Evolutionary conservation across 371 early-diverging fungal genomes (phyloP).

Genomic region (Nematocida parisii): DNA sequence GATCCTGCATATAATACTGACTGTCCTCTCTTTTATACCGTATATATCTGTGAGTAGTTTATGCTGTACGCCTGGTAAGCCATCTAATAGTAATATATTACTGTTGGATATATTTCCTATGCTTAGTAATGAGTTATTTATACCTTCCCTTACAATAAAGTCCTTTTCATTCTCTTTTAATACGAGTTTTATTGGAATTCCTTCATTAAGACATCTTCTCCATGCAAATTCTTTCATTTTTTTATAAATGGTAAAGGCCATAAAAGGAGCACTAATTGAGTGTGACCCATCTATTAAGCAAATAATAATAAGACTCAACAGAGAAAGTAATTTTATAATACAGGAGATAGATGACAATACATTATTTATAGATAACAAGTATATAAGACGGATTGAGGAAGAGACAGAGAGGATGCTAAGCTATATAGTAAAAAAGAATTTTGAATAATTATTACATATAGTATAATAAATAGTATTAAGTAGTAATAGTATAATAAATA

Average conservation of each 20-base stretch:
- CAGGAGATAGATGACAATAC: slow-evolving; percentile 67
- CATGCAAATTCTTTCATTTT: slow-evolving; percentile 54
- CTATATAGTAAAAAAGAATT: slow-evolving; percentile 55
- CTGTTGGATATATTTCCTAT: not conserved
- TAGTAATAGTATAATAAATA: not conserved
- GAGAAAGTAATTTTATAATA: slow-evolving; percentile 68
- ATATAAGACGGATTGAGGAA: slow-evolving; percentile 57
- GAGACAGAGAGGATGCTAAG: slow-evolving; percentile 65
- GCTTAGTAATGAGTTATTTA: not conserved
- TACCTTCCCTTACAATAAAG: slow-evolving; percentile 67
- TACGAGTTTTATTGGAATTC: slow-evolving; percentile 1
- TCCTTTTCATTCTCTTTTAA: slow-evolving; percentile 62
- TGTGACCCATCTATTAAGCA: slow-evolving; percentile 70
- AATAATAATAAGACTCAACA: slow-evolving; percentile 64
- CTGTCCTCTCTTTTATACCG: not conserved
- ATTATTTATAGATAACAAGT: slow-evolving; percentile 67
- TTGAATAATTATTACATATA: slow-evolving; percentile 17
- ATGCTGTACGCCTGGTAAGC: not conserved
- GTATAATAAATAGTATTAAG: not conserved
- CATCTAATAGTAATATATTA: not conserved
- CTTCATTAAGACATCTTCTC: slow-evolving; percentile 27
- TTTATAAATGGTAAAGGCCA: slow-evolving; percentile 67
- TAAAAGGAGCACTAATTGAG: slow-evolving; percentile 66
- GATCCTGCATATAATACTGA: not conserved
- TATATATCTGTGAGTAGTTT: not conserved